Base-by-base conservation (phyloP, 208 protist species). In the Acanthamoeba polyphaga region DNA sequence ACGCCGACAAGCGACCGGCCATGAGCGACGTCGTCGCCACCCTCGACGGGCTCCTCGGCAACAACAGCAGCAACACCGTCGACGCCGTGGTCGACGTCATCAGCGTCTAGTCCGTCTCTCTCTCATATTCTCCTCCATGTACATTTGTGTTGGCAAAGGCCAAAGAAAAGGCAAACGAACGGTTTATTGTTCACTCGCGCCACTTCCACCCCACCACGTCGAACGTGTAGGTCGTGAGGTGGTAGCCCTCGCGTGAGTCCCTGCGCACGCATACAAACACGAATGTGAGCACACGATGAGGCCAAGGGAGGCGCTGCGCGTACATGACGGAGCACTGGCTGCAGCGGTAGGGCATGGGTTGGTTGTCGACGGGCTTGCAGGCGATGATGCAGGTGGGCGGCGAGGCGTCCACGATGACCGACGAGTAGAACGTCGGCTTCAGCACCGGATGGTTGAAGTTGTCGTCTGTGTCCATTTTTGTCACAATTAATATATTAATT, bases 391-490 rank as follows among this genome's bases (percentile, higher is more conserved):
- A 80, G 8, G 70, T 80, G 34, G 70, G 70, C 27, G 70, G 70
- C 34, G 70, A 80, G 70, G 70, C 70, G 22, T 80, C 70, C 34
- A 80, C 34, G n/a, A 80, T 80, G n/a, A 80, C 70, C 70, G n/a
- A 49, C 29, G 70, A 80, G 70, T 80, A 80, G 70, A 80, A 80
- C n/a, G 38, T 49, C 13, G 70, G 70, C 70, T 49, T 34, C 17
- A 80, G 32, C 70, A 68, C 62, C 62, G 66, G 66, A 24, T 74
- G 32, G 66, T 74, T 74, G 66, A 74, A 74, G 5, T 74, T 74
- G 66, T n/a, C n/a, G n/a, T n/a, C n/a, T n/a, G n/a, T n/a, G n/a
- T n/a, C n/a, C n/a, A n/a, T n/a, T n/a, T n/a, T n/a, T n/a, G n/a
- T n/a, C n/a, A n/a, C n/a, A n/a, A n/a, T n/a, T n/a, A n/a, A n/a